Evolutionary conservation across 495 filamentous ascomycete genomes (phyloP), one percentile per base, ranked within the genome.

Genomic region (Neurospora hispaniola): DNA sequence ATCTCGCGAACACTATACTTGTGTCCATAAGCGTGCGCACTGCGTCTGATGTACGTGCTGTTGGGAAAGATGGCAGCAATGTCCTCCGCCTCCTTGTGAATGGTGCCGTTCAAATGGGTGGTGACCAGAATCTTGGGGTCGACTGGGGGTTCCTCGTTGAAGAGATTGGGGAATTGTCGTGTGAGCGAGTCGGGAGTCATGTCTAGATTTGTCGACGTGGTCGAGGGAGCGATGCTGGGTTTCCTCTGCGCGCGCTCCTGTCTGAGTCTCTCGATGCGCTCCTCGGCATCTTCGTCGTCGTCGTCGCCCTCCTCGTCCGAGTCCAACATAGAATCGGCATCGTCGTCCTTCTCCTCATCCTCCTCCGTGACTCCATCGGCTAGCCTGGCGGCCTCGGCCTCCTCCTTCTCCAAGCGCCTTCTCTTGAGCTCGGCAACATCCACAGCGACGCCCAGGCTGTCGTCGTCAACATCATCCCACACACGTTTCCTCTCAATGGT

Each of bases 1-100:
- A 99, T 98, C 80, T 99, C 96, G 69, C 91, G 88, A 72, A 98
- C 86, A 54, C 91, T 94, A 81, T 94, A 97, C 71, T 94, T 94
- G 82, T 97, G 89, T 8, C 89, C 86, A 79, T 92, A 91, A 59
- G 88, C 88, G 78, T 97, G 94, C 3, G 89, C 88, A 27, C 90
- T 91, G 44, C 96, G 92, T 4, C 88, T 91, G 77, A 98, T 92
- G 82, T 98, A 99, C 62, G 86, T 90, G 75, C 79, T 80, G 82
- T 97, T 93, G 3, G 96, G 95, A 81, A 99, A 94, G 70, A 98
- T 80, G 14, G 84, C 85, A 68, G 91, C 92, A 66, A 99, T 87
- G 43, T 92, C 83, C 73, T 92, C 81, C 69, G 92, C 92, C 87
- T 97, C 89, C 72, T 90, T 78, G 83, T 98, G 94, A 35, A 97